Percentiles rank a stretch among this genome's conserved stretches.
These are phyloP conservation scores for Ceratocystis eucalypticola DNA, from an alignment of 2,329 filamentous ascomycete species.

Conservation along the genomic window DNA sequence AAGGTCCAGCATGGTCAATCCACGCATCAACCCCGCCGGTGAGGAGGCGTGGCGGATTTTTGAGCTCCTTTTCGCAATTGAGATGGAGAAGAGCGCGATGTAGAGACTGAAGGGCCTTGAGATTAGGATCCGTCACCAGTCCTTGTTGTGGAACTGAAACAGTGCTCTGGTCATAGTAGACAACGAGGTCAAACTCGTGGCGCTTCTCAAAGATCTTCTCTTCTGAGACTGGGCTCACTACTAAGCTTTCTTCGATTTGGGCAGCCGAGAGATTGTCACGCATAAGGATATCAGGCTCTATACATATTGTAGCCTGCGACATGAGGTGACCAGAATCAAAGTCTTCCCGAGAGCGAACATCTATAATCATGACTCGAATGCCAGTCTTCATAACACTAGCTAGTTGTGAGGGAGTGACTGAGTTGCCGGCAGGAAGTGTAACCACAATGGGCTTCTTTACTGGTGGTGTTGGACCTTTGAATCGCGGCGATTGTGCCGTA, in stretches of 20 bases:
- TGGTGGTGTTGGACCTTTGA: not conserved
- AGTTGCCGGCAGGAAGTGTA: conserved; percentile 40
- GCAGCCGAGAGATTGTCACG: conserved; percentile 52
- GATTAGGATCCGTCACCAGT: conserved; percentile 6
- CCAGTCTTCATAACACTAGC: conserved; percentile 48
- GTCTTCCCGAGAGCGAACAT: conserved; percentile 64
- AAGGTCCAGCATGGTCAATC: conserved; percentile 64
- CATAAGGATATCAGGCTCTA: conserved; percentile 65
- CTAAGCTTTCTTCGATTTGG: conserved; percentile 52
- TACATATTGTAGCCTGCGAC: conserved; percentile 69
- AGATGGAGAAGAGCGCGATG: conserved; percentile 72
- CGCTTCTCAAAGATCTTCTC: conserved; percentile 57
- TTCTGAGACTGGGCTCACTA: conserved; percentile 62
- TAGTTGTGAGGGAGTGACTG: conserved; percentile 56
- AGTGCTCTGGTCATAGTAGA: conserved; percentile 74
- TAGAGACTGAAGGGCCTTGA: conserved; percentile 36
- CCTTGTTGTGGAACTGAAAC: conserved; percentile 33
- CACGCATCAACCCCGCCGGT: conserved; percentile 76
- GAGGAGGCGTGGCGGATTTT: conserved; percentile 60
- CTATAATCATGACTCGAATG: conserved; percentile 65
- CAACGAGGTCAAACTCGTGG: conserved; percentile 69
- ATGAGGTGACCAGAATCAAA: conserved; percentile 86
- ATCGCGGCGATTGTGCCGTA: not conserved
- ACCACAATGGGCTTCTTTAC: conserved; percentile 21
- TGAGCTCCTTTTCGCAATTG: conserved; percentile 64